Conservation (phyloP, 2,329 filamentous ascomycete species). For the Triangularia verruculosa region DNA sequence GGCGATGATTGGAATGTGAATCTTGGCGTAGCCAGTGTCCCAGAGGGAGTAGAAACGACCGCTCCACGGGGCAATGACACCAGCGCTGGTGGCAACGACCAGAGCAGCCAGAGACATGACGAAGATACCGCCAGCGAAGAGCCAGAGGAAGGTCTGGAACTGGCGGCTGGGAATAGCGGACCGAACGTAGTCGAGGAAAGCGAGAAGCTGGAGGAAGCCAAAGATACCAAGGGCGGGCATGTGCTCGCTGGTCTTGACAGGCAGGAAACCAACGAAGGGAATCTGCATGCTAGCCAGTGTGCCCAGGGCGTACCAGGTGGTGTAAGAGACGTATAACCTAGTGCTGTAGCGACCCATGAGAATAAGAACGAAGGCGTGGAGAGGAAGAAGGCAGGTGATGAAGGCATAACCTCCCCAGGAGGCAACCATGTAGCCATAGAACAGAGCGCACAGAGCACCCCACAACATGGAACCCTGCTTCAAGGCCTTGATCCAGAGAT, state of each 20-base stretch:
- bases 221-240: constrained; percentile 97
- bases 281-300: constrained; percentile 99
- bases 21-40: constrained; percentile 98
- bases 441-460: constrained; percentile 90
- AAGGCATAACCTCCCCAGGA: constrained; percentile 99
- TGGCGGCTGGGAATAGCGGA: constrained; percentile 87
- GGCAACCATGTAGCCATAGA: constrained; percentile 99
- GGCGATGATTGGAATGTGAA: constrained; percentile 98
- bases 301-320: constrained; percentile 95
- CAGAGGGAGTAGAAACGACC: constrained; percentile 99
- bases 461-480: constrained; percentile 96
- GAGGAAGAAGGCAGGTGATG: constrained; percentile 93
- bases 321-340: constrained; percentile 92
- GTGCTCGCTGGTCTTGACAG: constrained; percentile 95
- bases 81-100: constrained; percentile 73
- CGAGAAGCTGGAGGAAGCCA: constrained; percentile 89
- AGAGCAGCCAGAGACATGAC: constrained; percentile 76
- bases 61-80: constrained; percentile 94
- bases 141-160: constrained; percentile 84
- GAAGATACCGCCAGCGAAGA: constrained; percentile 72
- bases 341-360: constrained; percentile 97
- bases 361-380: constrained; percentile 90
- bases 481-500: constrained; percentile 96
- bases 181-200: constrained; percentile 86
- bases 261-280: constrained; percentile 95